These are phyloP conservation scores for Monascus purpureus DNA, from an alignment of 495 filamentous ascomycete genomes.

Conservation along the genomic window DNA sequence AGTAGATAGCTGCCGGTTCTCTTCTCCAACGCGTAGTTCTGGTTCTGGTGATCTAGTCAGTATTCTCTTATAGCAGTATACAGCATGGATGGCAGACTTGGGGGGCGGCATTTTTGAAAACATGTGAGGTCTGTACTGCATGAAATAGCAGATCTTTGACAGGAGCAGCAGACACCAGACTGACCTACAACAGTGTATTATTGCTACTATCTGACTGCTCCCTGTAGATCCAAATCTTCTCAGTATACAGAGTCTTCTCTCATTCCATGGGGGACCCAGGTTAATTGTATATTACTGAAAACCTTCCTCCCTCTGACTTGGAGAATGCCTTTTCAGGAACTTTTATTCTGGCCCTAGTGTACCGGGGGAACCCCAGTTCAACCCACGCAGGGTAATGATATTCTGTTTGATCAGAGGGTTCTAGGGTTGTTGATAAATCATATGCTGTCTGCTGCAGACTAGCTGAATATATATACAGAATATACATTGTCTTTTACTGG, in stretches of 20 bases:
- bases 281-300: too few relatives aligned
- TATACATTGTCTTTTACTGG: too few relatives aligned
- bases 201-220: conserved; percentile 14
- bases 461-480: too few relatives aligned
- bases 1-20: too few relatives aligned
- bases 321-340: conserved; percentile 16
- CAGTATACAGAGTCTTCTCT: conserved; percentile 7
- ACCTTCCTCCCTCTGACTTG: conserved; percentile 21
- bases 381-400: background rate
- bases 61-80: too few relatives aligned
- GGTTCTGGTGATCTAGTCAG: too few relatives aligned
- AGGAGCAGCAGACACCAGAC: conserved; percentile 8
- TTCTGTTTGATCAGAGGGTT: conserved; percentile 8
- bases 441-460: conserved; percentile 10
- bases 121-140: conserved; percentile 14
- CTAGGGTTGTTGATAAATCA: conserved; percentile 10
- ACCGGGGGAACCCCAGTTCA: background rate
- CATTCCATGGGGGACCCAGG: too few relatives aligned
- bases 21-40: too few relatives aligned
- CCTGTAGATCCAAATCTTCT: conserved; percentile 17
- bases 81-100: conserved; percentile 16
- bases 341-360: conserved; percentile 10
- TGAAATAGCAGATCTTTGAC: conserved; percentile 13
- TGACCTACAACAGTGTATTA: conserved; percentile 13
- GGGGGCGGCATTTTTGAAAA: conserved; percentile 12